Evolutionary conservation across 106 monocot species (phyloP), one percentile per base, ranked within the genome.

Genomic region (Platanthera guangdongensis): DNA sequence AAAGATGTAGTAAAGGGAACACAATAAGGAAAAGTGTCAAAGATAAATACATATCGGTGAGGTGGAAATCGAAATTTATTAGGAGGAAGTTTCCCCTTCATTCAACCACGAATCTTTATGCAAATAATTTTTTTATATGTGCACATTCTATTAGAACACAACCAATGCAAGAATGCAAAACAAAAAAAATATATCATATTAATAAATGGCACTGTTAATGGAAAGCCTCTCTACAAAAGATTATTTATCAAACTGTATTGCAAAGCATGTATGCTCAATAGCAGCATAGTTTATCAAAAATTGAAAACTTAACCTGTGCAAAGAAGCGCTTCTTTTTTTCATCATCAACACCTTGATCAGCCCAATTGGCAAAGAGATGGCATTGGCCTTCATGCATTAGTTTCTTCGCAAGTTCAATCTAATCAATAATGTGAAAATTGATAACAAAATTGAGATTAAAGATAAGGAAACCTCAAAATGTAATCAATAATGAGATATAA

Each of bases 341-440:
- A 80, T 91, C 91, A 71, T 91, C 89, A 52, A 88, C 82, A 18
- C 90, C 93, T 28, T 86, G 90, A 13, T 86, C 93, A 13, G 90
- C 75, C 96, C 96, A 96, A 65, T 96, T 85, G 47, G 67, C 62
- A 82, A 96, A 96, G 2, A 96, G 84, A 83, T 96, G 96, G 7
- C 52, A 74, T 53, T 96, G 96, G 22, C 89, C 87, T 78, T 93
- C 93, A 22, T 55, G 57, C 81, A 89, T 14, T 62, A 96, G 73
- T 78, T 87, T 75, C 71, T 88, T 96, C 48, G 87, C 93, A 71
- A 93, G 93, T 71, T 91, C 82, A 80, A 93, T 63, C 95, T 95
- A 80, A 45, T 32, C 70, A 70, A 70, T n/a, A 70, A 47, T 32
- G 70, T 50, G 50, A 50, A 60, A 77, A 59, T 18, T 10, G 45